Evolutionary conservation across 2,329 filamentous ascomycete genomes (phyloP), one percentile per base, ranked within the genome.

Genomic region (Trichophyton mentagrophytes): DNA sequence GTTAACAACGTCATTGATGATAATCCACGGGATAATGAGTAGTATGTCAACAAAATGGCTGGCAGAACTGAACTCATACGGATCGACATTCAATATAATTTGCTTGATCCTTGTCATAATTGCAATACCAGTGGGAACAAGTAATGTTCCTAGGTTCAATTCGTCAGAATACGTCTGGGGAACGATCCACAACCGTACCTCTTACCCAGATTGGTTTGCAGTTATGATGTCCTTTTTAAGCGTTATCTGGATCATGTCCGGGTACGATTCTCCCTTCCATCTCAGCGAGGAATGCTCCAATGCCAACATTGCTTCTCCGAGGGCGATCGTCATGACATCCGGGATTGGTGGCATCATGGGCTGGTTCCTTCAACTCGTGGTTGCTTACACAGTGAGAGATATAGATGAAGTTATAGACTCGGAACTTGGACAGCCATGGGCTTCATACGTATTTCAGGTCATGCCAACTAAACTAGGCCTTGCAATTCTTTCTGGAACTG

Each of bases 211-310:
- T 60, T 86, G 86, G 17, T 75, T 89, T 20, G 81, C 84, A 0
- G 78, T 89, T 0, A 75, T 89, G 27, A 88, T 89, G 85, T 83
- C 80, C 22, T 90, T 89, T 69, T 80, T 87, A 49, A 80, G 81
- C 30, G 85, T 87, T 38, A 86, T 87, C 64, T 87, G 84, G 84
- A 86, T 84, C 3, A 85, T 85, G 79, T 78, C 78, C 4, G 84
- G 85, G 46, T 87, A 87, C 68, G 85, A 88, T 70, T 80, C 80
- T 0, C 82, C 85, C 0, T 89, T 89, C 70, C 86, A 89, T 72
- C 72, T 89, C n/a, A 80, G 83, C 2, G 86, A 90, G 68, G 86
- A 90, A 71, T 89, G 86, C 71, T 85, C 83, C 62, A 89, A 89
- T 66, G 86, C 87, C 30, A 84, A 82, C 65, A 73, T 89, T 53